Conservation (phyloP, 2,329 filamentous ascomycete genomes). For the Cyclaneusma minus region DNA sequence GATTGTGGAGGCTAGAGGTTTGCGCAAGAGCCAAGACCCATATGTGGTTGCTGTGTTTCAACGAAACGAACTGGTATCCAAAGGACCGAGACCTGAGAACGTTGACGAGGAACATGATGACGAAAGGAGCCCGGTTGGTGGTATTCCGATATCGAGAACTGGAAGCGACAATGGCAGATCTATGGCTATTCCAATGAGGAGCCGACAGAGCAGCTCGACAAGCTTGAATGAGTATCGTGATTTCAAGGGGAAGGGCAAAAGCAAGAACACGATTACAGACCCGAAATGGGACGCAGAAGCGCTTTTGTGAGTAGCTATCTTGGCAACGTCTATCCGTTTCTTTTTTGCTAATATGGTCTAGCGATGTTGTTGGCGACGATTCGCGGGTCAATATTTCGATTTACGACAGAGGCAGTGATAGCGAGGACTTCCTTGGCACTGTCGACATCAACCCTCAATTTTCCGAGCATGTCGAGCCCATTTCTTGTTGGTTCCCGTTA, state of each 20-base stretch:
- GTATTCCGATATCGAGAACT: constrained; percentile 48
- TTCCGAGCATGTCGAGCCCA: constrained; percentile 47
- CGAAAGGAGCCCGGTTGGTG: constrained; percentile 30
- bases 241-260: constrained; percentile 37
- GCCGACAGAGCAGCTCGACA: constrained; percentile 90
- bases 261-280: constrained; percentile 49
- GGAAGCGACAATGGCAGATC: constrained; percentile 70
- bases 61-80: constrained; percentile 88
- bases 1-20: constrained; percentile 69
- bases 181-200: constrained; percentile 90
- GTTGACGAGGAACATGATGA: constrained; percentile 46
- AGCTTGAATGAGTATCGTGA: constrained; percentile 54
- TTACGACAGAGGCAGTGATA: constrained; percentile 66
- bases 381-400: constrained; percentile 86
- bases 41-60: constrained; percentile 97
- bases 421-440: constrained; percentile 85
- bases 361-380: constrained; percentile 85
- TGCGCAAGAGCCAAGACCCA: constrained; percentile 72
- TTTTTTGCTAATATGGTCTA: constrained; percentile 22
- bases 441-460: constrained; percentile 64
- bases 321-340: constrained; percentile 1
- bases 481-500: constrained; percentile 76
- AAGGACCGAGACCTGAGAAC: constrained; percentile 54
- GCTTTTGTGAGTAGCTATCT: constrained; percentile 57
- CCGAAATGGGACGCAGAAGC: constrained; percentile 95